A percentile compares a stretch with the other conserved stretches of the same genome.
Evolutionary conservation across 2,329 filamentous ascomycete genomes (phyloP).

Genomic region (Aspergillus vadensis): DNA sequence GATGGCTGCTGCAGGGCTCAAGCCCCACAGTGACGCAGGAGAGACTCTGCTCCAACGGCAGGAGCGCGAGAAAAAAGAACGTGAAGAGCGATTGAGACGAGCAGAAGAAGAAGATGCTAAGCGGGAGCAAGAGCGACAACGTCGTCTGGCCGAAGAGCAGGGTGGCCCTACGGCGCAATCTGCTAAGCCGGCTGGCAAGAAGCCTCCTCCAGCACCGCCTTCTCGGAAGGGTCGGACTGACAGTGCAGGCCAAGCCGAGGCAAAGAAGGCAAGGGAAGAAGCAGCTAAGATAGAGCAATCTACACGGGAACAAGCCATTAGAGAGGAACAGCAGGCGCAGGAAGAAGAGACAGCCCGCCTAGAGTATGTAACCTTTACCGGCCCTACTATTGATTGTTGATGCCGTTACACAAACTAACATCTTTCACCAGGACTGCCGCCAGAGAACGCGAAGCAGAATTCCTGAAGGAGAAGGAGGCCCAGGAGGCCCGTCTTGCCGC

Average conservation of each 20-base stretch:
- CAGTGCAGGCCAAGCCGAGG: slow-evolving; percentile 58
- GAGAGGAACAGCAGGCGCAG: slow-evolving; percentile 73
- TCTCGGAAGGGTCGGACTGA: slow-evolving; percentile 69
- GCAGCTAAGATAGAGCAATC: slow-evolving; percentile 67
- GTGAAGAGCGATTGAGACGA: slow-evolving; percentile 81
- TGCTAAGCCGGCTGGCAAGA: slow-evolving; percentile 61
- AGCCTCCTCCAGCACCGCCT: slow-evolving; percentile 70
- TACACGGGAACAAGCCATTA: slow-evolving; percentile 52
- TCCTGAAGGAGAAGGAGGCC: slow-evolving; percentile 76
- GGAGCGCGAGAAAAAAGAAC: slow-evolving; percentile 84
- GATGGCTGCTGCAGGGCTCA: slow-evolving; percentile 88
- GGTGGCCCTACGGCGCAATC: slow-evolving; percentile 61
- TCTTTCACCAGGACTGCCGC: slow-evolving; percentile 65
- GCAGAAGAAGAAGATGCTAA: slow-evolving; percentile 93
- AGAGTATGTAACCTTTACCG: slow-evolving; percentile 67
- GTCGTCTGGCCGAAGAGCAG: slow-evolving; percentile 74
- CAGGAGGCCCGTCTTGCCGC: slow-evolving; percentile 81
- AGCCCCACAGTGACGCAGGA: slow-evolving; percentile 73
- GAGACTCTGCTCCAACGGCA: slow-evolving; percentile 82
- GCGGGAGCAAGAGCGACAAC: slow-evolving; percentile 83
- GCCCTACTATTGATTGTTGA: not conserved
- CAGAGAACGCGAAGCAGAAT: slow-evolving; percentile 74
- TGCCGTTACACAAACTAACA: slow-evolving; percentile 14
- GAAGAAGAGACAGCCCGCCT: slow-evolving; percentile 71
- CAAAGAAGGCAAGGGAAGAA: slow-evolving; percentile 57